Evolutionary conservation across 768 basidiomycete species (phyloP), one percentile per base, ranked within the genome.

Genomic region (Termitomyces sp.): DNA sequence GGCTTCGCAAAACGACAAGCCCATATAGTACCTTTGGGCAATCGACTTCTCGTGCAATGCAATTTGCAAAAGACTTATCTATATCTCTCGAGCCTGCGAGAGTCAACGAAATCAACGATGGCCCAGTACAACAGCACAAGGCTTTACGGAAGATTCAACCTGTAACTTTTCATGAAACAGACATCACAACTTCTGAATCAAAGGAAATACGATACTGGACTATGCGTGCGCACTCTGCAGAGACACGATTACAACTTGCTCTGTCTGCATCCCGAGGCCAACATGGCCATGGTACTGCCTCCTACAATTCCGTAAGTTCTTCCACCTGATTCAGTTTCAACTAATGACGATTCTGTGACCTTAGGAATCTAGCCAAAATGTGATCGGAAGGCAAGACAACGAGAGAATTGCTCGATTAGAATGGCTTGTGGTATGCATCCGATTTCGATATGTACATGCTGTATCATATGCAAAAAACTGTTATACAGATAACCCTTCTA

Each of bases 151-250:
- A 30, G 13, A 24, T 20, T 7, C 42, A 24, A 27, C 51, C 53
- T 55, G 30, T 24, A 14, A 3, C 13, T 49, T 24, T 14, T 18
- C 55, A 30, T 27, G 53, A 26, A 12, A 36, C 34, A 26, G 34
- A 9, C 20, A 7, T 40, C 7, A 34, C 16, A 22, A 12, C 43
- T 18, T 36, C 30, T 14, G 5, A 37, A 16, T 68, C 54, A 16
- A 30, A 24, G 14, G 65, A 67, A 1, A 85, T 85, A 62, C 83
- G 82, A 59, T 87, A 88, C 64, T 90, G 89, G 89, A 84, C 84
- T 27, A 72, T 80, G 16, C 82, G 88, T 3, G 87, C 88, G 3
- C 62, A 87, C 24, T 77, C 81, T 3, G 88, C 88, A 0, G 89
- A 91, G 66, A 79, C 84, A 2, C 68, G 88, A 48, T 64, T 88